Percentiles rank a stretch among this genome's conserved stretches.
These are phyloP conservation scores for Aspergillus vadensis DNA, from an alignment of 2,329 filamentous ascomycete genomes.

Conservation along the genomic window DNA sequence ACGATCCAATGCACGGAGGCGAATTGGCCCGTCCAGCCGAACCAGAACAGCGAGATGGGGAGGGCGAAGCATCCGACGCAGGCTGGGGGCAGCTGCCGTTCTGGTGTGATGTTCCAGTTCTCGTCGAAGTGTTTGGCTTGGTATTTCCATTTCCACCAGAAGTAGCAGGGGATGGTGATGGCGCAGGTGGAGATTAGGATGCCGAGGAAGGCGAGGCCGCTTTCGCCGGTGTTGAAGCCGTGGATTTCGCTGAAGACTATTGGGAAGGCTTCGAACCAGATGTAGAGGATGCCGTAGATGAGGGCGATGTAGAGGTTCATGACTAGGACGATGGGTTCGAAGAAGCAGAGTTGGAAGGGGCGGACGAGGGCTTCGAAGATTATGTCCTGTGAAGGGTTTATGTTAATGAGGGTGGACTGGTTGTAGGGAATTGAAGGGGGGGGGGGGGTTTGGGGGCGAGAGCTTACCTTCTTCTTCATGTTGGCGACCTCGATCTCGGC, in stretches of 20 bases:
- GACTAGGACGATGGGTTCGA: conserved; percentile 25
- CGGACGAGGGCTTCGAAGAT: conserved; percentile 45
- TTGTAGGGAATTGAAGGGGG: no score
- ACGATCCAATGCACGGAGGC: conserved; percentile 64
- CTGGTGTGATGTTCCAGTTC: conserved; percentile 26
- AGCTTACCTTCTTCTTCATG: conserved; percentile 34
- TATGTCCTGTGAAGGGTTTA: conserved; percentile 31
- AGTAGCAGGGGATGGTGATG: conserved; percentile 42
- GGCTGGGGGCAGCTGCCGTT: conserved; percentile 62
- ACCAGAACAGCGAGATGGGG: conserved; percentile 68
- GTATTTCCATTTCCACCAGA: conserved; percentile 31
- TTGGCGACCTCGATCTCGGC: conserved; percentile 37
- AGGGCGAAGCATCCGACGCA: conserved; percentile 61
- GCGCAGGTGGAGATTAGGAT: conserved; percentile 34
- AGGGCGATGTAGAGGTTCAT: conserved; percentile 28
- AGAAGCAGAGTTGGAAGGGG: conserved; percentile 38
- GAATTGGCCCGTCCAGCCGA: conserved; percentile 65
- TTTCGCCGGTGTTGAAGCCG: conserved; percentile 39
- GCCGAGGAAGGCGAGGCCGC: conserved; percentile 26
- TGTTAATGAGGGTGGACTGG: background rate
- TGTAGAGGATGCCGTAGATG: conserved; percentile 30
- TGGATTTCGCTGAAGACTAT: conserved; percentile 27
- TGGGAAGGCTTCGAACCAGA: conserved; percentile 52
- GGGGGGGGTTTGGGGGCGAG: background rate
- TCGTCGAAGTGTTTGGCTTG: conserved; percentile 18